Evolutionary conservation across 2,329 filamentous ascomycete species (phyloP).

Genomic region (Calycina marina): DNA sequence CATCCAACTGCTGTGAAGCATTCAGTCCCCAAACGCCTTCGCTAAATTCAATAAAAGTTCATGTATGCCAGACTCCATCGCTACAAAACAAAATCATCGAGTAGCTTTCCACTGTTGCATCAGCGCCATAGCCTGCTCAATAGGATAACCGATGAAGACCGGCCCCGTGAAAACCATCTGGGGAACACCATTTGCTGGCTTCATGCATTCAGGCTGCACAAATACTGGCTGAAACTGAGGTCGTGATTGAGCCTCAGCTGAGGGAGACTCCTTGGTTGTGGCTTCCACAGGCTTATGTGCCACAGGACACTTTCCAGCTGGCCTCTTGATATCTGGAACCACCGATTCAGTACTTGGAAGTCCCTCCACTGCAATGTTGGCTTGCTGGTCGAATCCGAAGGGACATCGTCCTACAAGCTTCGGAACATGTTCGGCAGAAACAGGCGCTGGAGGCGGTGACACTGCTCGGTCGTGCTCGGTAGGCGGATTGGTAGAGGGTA

Average conservation of each 20-base stretch:
- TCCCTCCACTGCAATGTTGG: neutral
- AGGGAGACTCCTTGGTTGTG: constrained; percentile 4
- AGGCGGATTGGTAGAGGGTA: constrained; percentile 43
- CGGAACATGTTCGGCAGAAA: constrained; percentile 20
- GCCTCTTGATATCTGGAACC: constrained; percentile 1
- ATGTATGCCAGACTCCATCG: constrained; percentile 2
- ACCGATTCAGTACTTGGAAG: neutral
- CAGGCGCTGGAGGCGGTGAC: constrained; percentile 41
- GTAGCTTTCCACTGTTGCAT: constrained; percentile 35
- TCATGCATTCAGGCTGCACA: constrained; percentile 15
- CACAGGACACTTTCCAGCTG: constrained; percentile 40
- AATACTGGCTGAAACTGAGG: constrained; percentile 35
- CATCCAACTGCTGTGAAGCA: too few relatives aligned
- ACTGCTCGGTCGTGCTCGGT: constrained; percentile 29
- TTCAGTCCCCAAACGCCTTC: constrained; percentile 4
- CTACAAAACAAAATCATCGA: too few relatives aligned
- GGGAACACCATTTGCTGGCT: constrained; percentile 24
- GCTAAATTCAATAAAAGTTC: constrained; percentile 7
- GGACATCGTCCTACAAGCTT: constrained; percentile 15
- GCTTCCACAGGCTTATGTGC: constrained; percentile 8
- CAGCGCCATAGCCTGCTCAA: constrained; percentile 66
- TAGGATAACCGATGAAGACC: constrained; percentile 82
- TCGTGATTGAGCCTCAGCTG: constrained; percentile 28
- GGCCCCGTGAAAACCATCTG: constrained; percentile 85
- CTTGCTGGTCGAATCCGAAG: constrained; percentile 25